Conservation (phyloP, 2,329 filamentous ascomycete genomes). For the Verticillium nonalfalfae region DNA sequence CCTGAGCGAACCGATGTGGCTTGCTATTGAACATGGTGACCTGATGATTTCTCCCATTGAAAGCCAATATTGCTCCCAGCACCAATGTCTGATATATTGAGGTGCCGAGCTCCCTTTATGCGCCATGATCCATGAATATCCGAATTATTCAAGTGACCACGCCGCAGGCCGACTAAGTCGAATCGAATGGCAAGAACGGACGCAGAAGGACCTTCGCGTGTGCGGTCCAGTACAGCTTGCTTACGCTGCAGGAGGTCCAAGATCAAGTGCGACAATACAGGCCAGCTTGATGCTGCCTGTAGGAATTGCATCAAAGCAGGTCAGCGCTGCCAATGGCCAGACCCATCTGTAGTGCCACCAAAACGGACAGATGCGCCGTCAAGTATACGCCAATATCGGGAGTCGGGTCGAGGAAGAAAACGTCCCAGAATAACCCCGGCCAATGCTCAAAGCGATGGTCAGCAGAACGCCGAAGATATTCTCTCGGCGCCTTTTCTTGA, state of each 20-base stretch:
- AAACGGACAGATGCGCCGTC: constrained; percentile 34
- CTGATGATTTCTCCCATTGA: no score
- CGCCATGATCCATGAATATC: background rate
- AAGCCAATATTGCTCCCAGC: no score
- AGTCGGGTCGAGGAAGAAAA: constrained; percentile 42
- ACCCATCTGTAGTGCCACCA: constrained; percentile 24
- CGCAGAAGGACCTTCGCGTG: constrained; percentile 35
- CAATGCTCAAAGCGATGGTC: constrained; percentile 28
- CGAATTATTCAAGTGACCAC: constrained; percentile 19
- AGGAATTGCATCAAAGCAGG: constrained; percentile 67
- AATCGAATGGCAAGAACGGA: constrained; percentile 34
- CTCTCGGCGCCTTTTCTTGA: constrained; percentile 58
- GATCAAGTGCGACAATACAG: constrained; percentile 75
- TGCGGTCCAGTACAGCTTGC: constrained; percentile 78
- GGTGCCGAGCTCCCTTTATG: background rate
- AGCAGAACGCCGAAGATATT: constrained; percentile 47
- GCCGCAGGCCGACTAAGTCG: constrained; percentile 14
- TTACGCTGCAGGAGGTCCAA: constrained; percentile 71
- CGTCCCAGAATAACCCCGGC: constrained; percentile 37
- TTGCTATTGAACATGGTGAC: no score
- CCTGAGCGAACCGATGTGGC: no score
- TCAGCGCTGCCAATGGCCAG: constrained; percentile 67
- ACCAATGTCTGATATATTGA: no score
- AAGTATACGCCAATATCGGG: constrained; percentile 31
- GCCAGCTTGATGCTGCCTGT: constrained; percentile 50